Evolutionary conservation across 371 early-diverging fungal genomes (phyloP), one percentile per base, ranked within the genome.

Genomic region (Mucor piriformis): DNA sequence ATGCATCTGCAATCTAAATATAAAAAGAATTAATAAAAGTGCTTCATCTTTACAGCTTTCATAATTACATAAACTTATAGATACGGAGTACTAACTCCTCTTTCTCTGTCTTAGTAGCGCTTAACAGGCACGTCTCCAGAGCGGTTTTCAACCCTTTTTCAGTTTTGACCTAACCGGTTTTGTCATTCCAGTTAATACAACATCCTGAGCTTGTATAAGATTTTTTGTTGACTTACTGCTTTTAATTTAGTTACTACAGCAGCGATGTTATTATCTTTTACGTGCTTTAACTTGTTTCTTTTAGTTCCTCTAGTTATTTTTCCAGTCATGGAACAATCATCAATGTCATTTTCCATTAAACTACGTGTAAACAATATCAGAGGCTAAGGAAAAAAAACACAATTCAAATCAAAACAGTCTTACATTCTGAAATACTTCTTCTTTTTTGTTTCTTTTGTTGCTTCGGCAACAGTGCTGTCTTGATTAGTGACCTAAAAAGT

Each of bases 331-430:
- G 29, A 29, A 43, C 6, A 54, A 43, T 43, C 54, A 54, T 44
- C 3, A 43, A 54, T 32, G 44, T 43, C 44, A 32, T 54, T 54
- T 54, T 54, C 54, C 27, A 25, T 32, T 54, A 54, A 32, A 54
- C 54, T 54, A 32, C 44, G 24, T 54, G 54, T 54, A 54, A 54
- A 54, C 44, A 32, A 54, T 54, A 29, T 54, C 33, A 54, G 54
- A 29, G 54, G 33, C 33, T 20, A 32, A 54, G 54, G 33, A 54
- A 23, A 54, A 32, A 54, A 54, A 32, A 54, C 27, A 32, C 32
- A 54, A 54, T 54, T 32, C 29, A 54, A 54, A 29, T 32, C 43
- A 43, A 27, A 43, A 54, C 42, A 54, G 16, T 29, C 54, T 54
- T 42, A 43, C 54, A 43, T 25, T 54, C 54, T 43, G 20, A 1